These are phyloP conservation scores for Axilococcus clingmanii DNA, from an alignment of 139 green algal genomes.

Conservation along the genomic window DNA sequence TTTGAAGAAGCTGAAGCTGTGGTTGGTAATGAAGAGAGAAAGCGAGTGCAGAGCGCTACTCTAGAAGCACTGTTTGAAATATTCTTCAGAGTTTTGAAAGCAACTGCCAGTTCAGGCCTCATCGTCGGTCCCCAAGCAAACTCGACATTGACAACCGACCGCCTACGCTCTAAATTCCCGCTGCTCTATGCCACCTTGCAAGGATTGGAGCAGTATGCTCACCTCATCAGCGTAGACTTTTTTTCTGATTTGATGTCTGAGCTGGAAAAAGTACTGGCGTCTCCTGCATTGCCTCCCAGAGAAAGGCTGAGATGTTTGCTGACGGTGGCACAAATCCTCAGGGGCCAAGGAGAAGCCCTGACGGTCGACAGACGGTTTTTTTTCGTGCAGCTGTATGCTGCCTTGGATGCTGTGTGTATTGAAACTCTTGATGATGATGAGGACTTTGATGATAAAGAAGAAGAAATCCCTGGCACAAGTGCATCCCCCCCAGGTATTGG, in stretches of 20 bases:
- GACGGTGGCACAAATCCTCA: slow-evolving; percentile 44
- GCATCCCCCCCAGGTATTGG: not conserved
- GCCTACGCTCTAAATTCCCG: slow-evolving; percentile 32
- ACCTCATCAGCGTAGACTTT: slow-evolving; percentile 75
- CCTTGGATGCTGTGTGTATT: slow-evolving; percentile 29
- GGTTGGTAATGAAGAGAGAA: slow-evolving; percentile 2
- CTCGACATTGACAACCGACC: not conserved
- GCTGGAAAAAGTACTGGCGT: slow-evolving; percentile 36
- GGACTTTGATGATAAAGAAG: not conserved
- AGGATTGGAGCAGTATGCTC: slow-evolving; percentile 50
- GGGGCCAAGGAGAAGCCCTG: slow-evolving; percentile 50
- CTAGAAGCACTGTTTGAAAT: slow-evolving; percentile 71
- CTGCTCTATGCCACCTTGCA: slow-evolving; percentile 55
- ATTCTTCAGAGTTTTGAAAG: slow-evolving; percentile 67
- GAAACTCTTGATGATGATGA: slow-evolving; percentile 19
- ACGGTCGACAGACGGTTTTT: slow-evolving; percentile 54
- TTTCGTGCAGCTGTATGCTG: slow-evolving; percentile 47
- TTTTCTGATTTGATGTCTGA: slow-evolving; percentile 56
- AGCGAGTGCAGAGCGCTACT: slow-evolving; percentile 25
- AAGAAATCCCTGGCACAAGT: not conserved
- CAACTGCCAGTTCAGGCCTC: slow-evolving; percentile 17
- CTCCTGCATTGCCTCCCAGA: slow-evolving; percentile 37
- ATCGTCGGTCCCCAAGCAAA: not conserved
- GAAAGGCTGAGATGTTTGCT: slow-evolving; percentile 49
- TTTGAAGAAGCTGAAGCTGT: slow-evolving; percentile 52